Percentiles rank a stretch among this genome's conserved stretches.
phyloP scores from a whole-genome alignment of 345 rosid genomes.

The Ceriops tagal region DNA sequence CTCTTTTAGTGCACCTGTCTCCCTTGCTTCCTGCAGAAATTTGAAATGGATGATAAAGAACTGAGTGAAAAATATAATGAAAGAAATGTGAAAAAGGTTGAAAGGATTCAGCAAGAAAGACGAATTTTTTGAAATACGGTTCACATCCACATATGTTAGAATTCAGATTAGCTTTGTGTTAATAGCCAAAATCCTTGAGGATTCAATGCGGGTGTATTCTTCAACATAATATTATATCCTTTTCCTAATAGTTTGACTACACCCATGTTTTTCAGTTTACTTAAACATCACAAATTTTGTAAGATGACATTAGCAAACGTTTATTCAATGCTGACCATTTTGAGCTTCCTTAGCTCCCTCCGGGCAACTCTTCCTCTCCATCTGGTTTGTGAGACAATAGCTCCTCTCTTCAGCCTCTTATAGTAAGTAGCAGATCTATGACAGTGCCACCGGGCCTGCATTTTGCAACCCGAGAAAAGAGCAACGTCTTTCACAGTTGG shows the following conservation, averaged over 20 bases:
- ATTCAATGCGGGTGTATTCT: not conserved
- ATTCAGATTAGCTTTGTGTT: not conserved
- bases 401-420: slow-evolving; percentile 59
- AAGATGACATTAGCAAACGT: slow-evolving; percentile 1
- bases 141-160: not conserved
- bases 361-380: slow-evolving; percentile 75
- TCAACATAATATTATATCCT: not conserved
- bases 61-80: not conserved
- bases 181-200: not conserved
- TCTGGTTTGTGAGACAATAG: slow-evolving; percentile 56
- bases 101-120: not conserved
- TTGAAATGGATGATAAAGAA: not conserved
- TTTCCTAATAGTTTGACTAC: no score
- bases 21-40: slow-evolving; percentile 43
- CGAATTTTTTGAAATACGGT: not conserved
- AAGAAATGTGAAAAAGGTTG: not conserved
- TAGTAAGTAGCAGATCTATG: slow-evolving; percentile 50
- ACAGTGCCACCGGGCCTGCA: slow-evolving; percentile 71
- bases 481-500: not conserved
- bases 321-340: slow-evolving; percentile 49
- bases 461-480: slow-evolving; percentile 8
- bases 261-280: no score
- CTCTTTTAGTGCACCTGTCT: slow-evolving; percentile 48
- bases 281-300: no score
- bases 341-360: slow-evolving; percentile 67